Evolutionary conservation across 2,329 filamentous ascomycete species (phyloP), one percentile per base, ranked within the genome.

Genomic region (Sclerotinia glacialis): DNA sequence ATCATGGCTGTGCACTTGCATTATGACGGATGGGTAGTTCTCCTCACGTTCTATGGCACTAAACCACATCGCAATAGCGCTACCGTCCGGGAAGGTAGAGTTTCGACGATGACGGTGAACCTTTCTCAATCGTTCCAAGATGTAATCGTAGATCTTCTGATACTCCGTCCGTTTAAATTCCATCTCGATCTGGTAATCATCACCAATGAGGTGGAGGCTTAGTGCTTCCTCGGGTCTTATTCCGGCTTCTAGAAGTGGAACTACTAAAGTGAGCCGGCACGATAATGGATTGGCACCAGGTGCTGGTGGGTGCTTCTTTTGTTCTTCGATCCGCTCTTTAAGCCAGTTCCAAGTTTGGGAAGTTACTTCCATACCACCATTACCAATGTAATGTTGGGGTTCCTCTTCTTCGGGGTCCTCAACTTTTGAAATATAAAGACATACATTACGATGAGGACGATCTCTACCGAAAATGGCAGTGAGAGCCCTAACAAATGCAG

Each of bases 331-430:
- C 28, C 42, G 40, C 7, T 46, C 26, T 18, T 18, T 12, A 34
- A 64, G 28, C 42, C 50, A 56, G 21, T 40, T n/a, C 62, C 49
- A 64, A n/a, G 28, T 31, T 46, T 46, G 37, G 8, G 11, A 12
- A 14, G 60, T 69, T 1, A 68, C 14, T 69, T 71, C 69, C 67
- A 72, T 66, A 34, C 69, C 71, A 16, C 68, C 71, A 53, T 53
- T 61, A 40, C 69, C 70, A 65, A 73, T 53, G n/a, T 12, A n/a
- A 23, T 28, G 28, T 47, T n/a, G 23, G 6, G 3, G 4, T 0
- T 54, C 28, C 1, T n/a, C 31, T 14, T 11, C 49, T n/a, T 23
- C 11, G n/a, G n/a, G n/a, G n/a, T n/a, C n/a, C n/a, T n/a, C n/a
- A n/a, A n/a, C n/a, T 14, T 21, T 42, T 26, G 56, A 23, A 28